Percentiles rank a stretch among this genome's conserved stretches.
phyloP scores from a whole-genome alignment of 2,329 filamentous ascomycete species.

The Elsinoe perseae region DNA sequence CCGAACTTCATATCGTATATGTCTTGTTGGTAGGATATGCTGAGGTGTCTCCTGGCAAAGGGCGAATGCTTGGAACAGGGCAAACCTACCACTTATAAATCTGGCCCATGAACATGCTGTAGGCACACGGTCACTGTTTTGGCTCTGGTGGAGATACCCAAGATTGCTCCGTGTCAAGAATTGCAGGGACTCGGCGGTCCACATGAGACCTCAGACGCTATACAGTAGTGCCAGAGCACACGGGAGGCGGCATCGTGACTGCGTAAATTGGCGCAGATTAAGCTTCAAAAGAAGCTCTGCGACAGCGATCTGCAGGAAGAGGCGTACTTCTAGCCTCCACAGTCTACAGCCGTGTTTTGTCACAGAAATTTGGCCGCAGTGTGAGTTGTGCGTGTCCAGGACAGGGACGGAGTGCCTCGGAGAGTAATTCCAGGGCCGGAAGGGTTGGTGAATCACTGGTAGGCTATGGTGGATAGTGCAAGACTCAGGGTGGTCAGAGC shows the following conservation, averaged over 20 bases:
- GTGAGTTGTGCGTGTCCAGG: not conserved
- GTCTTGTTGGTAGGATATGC: too few relatives aligned
- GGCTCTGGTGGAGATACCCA: not conserved
- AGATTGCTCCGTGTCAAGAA: conserved; percentile 10
- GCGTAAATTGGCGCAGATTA: not conserved
- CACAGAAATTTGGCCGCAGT: not conserved
- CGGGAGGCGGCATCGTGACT: not conserved
- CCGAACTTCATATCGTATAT: conserved; percentile 21
- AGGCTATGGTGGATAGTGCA: not conserved
- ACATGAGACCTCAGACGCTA: not conserved
- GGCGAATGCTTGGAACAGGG: not conserved
- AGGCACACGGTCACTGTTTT: not conserved
- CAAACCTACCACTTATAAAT: not conserved
- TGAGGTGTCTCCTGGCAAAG: too few relatives aligned
- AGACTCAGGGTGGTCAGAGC: not conserved
- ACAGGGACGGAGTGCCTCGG: not conserved
- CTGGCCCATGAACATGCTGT: not conserved
- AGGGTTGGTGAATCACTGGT: not conserved
- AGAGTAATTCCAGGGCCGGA: not conserved
- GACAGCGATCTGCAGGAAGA: not conserved
- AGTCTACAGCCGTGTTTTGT: not conserved
- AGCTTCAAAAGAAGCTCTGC: not conserved
- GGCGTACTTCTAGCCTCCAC: not conserved
- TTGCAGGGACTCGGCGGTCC: conserved; percentile 5
- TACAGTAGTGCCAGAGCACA: not conserved